Evolutionary conservation across 345 rosid species (phyloP).

Genomic region (Aegle marmelos): DNA sequence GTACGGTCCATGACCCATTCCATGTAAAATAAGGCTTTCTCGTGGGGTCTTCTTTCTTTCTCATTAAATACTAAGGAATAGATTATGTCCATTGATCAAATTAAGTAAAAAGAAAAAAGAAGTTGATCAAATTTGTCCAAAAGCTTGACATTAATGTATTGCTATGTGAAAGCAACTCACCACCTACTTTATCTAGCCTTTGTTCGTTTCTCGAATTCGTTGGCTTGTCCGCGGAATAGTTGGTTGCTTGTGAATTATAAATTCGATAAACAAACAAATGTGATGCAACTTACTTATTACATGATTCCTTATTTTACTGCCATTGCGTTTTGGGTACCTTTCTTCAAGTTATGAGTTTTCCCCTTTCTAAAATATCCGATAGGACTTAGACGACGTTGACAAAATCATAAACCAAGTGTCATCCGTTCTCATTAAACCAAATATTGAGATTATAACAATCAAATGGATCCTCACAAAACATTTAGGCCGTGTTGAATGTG

Average conservation of each 20-base stretch:
- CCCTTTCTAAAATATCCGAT: background rate
- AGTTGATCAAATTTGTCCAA: background rate
- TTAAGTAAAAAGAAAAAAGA: background rate
- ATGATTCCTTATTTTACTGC: background rate
- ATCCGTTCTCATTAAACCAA: background rate
- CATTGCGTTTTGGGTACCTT: background rate
- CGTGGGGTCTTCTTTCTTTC: background rate
- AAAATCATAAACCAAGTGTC: background rate
- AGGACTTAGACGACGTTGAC: background rate
- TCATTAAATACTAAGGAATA: background rate
- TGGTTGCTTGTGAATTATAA: constrained; percentile 6
- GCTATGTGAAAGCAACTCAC: constrained; percentile 5
- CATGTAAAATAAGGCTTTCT: background rate
- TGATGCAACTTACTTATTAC: background rate
- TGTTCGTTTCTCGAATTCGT: background rate
- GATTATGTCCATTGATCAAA: background rate
- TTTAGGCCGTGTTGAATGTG: too few relatives aligned
- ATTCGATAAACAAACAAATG: background rate
- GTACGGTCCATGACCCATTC: background rate
- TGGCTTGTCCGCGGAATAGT: constrained; percentile 11
- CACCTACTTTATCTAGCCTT: background rate
- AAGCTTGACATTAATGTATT: constrained; percentile 15
- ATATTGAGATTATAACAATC: too few relatives aligned
- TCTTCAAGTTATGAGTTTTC: background rate
- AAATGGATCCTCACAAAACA: too few relatives aligned